These are phyloP conservation scores for Colletotrichum sp. DNA, from an alignment of 2,329 filamentous ascomycete genomes.

Conservation along the genomic window DNA sequence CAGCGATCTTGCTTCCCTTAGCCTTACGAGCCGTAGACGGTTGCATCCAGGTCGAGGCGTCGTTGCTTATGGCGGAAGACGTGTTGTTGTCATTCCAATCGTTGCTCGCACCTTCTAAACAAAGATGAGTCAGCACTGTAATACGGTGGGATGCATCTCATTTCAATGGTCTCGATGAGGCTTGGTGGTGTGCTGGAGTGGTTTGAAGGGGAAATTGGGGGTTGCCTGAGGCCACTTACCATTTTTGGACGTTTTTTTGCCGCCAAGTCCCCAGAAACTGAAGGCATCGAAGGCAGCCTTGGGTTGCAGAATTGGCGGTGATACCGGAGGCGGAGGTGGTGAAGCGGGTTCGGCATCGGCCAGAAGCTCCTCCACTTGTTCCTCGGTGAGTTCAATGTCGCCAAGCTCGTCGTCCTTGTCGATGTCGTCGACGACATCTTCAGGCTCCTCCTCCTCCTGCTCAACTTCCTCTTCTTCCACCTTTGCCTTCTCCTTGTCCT, in stretches of 20 bases:
- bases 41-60: conserved; percentile 45
- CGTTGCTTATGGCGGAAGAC: conserved; percentile 36
- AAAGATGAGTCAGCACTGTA: conserved; percentile 55
- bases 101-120: conserved; percentile 49
- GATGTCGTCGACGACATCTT: conserved; percentile 19
- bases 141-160: conserved; percentile 39
- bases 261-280: conserved; percentile 61
- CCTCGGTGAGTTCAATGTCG: conserved; percentile 40
- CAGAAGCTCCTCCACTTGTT: conserved; percentile 49
- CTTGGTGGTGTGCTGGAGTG: conserved; percentile 18
- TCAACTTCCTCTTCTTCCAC: conserved; percentile 11
- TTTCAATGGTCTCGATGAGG: conserved; percentile 3
- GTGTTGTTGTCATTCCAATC: conserved; percentile 45
- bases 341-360: conserved; percentile 20
- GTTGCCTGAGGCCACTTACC: conserved; percentile 36
- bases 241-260: conserved; percentile 50
- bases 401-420: conserved; percentile 20
- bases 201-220: conserved; percentile 17
- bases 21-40: conserved; percentile 47
- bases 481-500: conserved; percentile 16
- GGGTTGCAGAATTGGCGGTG: conserved; percentile 19
- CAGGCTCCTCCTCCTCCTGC: conserved; percentile 4
- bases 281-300: conserved; percentile 49
- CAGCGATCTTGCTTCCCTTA: conserved; percentile 57
- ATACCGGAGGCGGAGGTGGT: not conserved